A percentile compares a stretch with the other conserved stretches of the same genome.
Evolutionary conservation across 2,329 filamentous ascomycete species (phyloP).

Genomic region (Stemphylium lycopersici): DNA sequence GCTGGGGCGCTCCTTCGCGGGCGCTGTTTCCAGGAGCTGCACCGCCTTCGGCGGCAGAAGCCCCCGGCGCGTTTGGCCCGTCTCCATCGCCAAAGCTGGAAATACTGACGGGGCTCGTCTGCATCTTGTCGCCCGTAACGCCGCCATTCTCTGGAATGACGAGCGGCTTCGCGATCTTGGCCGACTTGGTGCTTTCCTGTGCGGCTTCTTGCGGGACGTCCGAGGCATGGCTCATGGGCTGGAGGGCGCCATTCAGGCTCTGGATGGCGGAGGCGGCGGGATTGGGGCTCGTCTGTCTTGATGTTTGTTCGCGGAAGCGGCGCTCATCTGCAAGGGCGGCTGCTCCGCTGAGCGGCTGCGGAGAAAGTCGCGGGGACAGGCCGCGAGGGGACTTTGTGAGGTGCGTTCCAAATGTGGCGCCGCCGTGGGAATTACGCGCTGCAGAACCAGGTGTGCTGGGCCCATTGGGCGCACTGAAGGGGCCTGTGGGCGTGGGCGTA

Average conservation of each 20-base stretch:
- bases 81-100: slow-evolving; percentile 62
- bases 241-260: slow-evolving; percentile 50
- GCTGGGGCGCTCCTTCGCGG: slow-evolving; percentile 47
- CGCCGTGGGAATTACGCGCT: slow-evolving; percentile 32
- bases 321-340: slow-evolving; percentile 57
- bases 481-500: slow-evolving; percentile 51
- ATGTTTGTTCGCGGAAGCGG: slow-evolving; percentile 50
- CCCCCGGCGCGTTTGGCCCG: slow-evolving; percentile 53
- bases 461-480: slow-evolving; percentile 48
- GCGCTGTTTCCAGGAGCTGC: slow-evolving; percentile 53
- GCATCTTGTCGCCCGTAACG: slow-evolving; percentile 52
- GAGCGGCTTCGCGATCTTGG: slow-evolving; percentile 56
- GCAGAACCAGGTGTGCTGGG: slow-evolving; percentile 50
- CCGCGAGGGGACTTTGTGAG: slow-evolving; percentile 52
- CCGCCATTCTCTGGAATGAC: slow-evolving; percentile 54
- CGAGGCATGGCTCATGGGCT: slow-evolving; percentile 41
- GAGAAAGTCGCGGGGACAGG: slow-evolving; percentile 50
- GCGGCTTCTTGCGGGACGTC: slow-evolving; percentile 52
- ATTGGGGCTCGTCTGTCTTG: slow-evolving; percentile 57
- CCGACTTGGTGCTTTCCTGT: slow-evolving; percentile 57
- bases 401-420: slow-evolving; percentile 45
- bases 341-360: slow-evolving; percentile 54
- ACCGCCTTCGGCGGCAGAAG: slow-evolving; percentile 58
- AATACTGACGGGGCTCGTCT: slow-evolving; percentile 60
- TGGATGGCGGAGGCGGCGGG: slow-evolving; percentile 53